These are phyloP conservation scores for Globisporangium acanthophoron DNA, from an alignment of 352 stramenopile genomes.

Conservation along the genomic window DNA sequence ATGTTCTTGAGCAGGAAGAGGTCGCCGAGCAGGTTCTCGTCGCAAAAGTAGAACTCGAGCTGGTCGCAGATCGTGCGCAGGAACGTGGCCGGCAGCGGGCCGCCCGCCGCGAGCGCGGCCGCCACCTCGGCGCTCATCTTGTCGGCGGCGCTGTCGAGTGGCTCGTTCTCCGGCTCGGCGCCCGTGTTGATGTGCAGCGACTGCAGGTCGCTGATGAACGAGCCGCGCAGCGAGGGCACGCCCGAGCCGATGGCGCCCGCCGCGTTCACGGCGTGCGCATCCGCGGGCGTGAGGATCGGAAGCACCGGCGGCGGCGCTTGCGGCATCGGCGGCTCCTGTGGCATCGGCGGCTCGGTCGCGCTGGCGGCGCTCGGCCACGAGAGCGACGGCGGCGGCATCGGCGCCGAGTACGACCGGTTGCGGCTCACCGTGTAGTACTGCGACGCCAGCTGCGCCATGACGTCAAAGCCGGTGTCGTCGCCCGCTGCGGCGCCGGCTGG, in stretches of 20 bases:
- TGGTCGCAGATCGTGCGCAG: conserved; percentile 84
- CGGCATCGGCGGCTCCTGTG: conserved; percentile 6
- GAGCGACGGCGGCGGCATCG: conserved; percentile 55
- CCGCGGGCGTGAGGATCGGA: conserved; percentile 32
- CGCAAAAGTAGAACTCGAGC: conserved; percentile 87
- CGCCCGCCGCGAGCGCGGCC: conserved; percentile 17
- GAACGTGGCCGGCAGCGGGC: conserved; percentile 69
- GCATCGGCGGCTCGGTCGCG: conserved; percentile 14
- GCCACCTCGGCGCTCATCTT: conserved; percentile 14
- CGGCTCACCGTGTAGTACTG: conserved; percentile 73
- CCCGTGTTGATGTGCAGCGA: conserved; percentile 37
- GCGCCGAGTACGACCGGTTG: conserved; percentile 68
- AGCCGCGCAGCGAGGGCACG: conserved; percentile 22
- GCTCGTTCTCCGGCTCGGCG: conserved; percentile 40
- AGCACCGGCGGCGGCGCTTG: conserved; percentile 37
- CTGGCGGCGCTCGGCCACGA: conserved; percentile 32
- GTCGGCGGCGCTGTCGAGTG: conserved; percentile 21
- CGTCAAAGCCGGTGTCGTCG: conserved; percentile 45
- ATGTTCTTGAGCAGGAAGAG: conserved; percentile 88
- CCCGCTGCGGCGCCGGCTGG: not conserved
- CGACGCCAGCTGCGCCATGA: conserved; percentile 78
- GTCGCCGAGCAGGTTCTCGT: conserved; percentile 83
- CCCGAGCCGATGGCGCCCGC: conserved; percentile 61
- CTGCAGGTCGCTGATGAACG: conserved; percentile 35
- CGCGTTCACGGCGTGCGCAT: conserved; percentile 28